phyloP scores from a whole-genome alignment of 1,284 basidiomycete genomes.

The Heterobasidion parviporum region DNA sequence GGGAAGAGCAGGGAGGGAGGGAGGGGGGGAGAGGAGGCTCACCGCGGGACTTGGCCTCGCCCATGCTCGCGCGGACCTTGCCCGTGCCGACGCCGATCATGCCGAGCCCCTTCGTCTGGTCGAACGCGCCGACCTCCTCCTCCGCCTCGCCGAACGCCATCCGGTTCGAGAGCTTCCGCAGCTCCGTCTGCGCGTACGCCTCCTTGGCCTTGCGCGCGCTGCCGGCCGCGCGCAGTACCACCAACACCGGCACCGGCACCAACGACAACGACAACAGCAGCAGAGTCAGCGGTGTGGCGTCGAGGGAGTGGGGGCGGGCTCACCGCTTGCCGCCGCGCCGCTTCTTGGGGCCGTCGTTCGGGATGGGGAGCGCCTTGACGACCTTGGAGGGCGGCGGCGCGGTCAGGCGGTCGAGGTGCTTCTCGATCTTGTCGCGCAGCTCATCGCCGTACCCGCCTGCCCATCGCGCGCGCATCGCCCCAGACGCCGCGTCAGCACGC shows the following conservation, averaged over 20 bases:
- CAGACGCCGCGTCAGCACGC: slow-evolving; percentile 1
- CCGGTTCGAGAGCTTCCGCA: slow-evolving; percentile 94
- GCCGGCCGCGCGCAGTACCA: not conserved
- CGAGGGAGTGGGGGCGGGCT: slow-evolving; percentile 13
- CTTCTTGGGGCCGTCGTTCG: slow-evolving; percentile 93
- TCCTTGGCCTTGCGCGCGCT: slow-evolving; percentile 97
- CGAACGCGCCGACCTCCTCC: slow-evolving; percentile 93
- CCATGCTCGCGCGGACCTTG: slow-evolving; percentile 79
- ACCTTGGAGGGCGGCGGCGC: slow-evolving; percentile 95
- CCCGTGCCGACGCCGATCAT: slow-evolving; percentile 89
- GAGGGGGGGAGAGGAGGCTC: slow-evolving; percentile 15
- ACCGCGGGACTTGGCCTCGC: slow-evolving; percentile 87
- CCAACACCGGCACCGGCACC: not conserved
- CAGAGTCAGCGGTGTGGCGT: not conserved
- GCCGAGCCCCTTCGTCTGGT: slow-evolving; percentile 93
- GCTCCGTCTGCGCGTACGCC: slow-evolving; percentile 92
- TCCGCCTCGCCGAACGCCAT: slow-evolving; percentile 95
- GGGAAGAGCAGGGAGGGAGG: not conserved
- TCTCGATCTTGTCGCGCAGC: slow-evolving; percentile 81
- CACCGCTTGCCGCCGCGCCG: slow-evolving; percentile 91
- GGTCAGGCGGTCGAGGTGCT: slow-evolving; percentile 85
- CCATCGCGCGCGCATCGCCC: not conserved
- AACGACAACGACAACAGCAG: no score
- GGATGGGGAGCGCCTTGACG: slow-evolving; percentile 91
- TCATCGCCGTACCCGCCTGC: slow-evolving; percentile 74